Percentiles rank a stretch among this genome's conserved stretches.
phyloP scores from a whole-genome alignment of 345 rosid species.

The Acer saccharum region DNA sequence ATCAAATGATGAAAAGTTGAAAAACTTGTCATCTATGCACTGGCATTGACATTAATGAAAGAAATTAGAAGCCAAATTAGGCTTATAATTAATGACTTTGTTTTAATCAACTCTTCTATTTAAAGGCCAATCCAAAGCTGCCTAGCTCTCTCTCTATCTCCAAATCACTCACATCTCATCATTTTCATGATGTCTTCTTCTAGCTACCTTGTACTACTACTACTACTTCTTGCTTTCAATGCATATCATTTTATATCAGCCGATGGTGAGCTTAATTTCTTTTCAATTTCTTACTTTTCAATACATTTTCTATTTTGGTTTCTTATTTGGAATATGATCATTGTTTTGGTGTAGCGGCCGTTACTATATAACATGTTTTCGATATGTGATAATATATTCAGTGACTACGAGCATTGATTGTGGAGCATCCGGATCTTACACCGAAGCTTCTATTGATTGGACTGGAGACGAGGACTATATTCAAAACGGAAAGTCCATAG shows the following conservation, averaged over 20 bases:
- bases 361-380: too few relatives aligned
- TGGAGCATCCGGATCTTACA: slow-evolving; percentile 24
- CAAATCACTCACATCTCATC: neutral
- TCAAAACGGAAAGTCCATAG: slow-evolving; percentile 26
- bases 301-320: too few relatives aligned
- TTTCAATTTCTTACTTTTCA: neutral
- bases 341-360: too few relatives aligned
- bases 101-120: neutral
- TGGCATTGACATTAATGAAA: neutral
- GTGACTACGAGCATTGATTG: slow-evolving; percentile 32
- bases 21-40: neutral
- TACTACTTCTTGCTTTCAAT: neutral
- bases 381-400: neutral
- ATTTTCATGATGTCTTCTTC: neutral
- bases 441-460: slow-evolving; percentile 22
- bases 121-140: neutral
- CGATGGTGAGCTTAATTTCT: neutral
- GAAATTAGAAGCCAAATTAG: neutral
- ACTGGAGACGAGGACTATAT: slow-evolving; percentile 27
- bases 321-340: too few relatives aligned
- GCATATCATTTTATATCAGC: neutral
- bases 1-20: neutral
- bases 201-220: neutral
- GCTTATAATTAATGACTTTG: neutral
- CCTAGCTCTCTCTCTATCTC: neutral